Conservation (phyloP, 345 rosid species). For the Euphorbia pulcherrima region DNA sequence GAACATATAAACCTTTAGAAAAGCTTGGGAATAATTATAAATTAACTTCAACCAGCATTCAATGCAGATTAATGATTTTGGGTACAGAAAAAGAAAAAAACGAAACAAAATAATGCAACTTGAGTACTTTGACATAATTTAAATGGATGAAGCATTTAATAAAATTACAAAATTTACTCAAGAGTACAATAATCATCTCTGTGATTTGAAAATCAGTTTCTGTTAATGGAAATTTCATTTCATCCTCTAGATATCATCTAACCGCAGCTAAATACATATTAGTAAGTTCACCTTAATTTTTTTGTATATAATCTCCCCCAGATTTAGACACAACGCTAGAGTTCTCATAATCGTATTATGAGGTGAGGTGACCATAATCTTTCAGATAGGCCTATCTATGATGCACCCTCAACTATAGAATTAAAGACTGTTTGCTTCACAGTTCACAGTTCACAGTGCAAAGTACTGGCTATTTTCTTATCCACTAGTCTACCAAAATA, state of each 20-base stretch:
- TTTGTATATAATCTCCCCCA: background rate
- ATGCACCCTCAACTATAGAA: background rate
- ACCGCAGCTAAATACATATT: background rate
- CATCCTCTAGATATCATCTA: background rate
- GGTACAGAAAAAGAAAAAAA: background rate
- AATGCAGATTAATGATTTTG: background rate
- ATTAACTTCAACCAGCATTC: slow-evolving; percentile 5
- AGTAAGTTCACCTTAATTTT: background rate
- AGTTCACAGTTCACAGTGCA: no score
- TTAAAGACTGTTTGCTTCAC: background rate
- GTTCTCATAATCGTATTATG: background rate
- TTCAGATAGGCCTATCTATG: background rate
- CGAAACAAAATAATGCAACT: background rate
- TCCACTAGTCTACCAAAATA: background rate
- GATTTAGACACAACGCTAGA: background rate
- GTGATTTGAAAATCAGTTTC: background rate
- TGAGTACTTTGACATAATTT: background rate
- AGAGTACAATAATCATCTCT: background rate
- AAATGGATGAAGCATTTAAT: background rate
- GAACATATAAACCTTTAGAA: slow-evolving; percentile 58
- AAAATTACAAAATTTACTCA: background rate
- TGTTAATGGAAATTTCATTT: background rate
- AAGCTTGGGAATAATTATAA: slow-evolving; percentile 18
- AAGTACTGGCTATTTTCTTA: background rate
- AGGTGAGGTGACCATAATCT: background rate